A percentile compares a stretch with the other conserved stretches of the same genome.
Conservation (phyloP, 169 alveolate genomes). For the Perkinsus marinus region DNA sequence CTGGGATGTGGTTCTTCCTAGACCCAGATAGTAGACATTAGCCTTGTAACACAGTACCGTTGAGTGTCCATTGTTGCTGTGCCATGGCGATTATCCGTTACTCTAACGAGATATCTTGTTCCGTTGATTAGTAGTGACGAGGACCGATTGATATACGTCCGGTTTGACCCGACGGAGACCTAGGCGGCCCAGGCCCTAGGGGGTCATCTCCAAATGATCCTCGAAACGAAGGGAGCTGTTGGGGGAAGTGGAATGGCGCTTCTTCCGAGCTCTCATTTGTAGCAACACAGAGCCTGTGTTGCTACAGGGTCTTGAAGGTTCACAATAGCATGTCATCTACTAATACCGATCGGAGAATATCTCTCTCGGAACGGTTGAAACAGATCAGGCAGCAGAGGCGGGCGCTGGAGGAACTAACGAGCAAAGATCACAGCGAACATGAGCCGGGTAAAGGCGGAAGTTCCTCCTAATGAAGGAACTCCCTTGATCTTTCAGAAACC, state of each 20-base stretch:
- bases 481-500: not conserved
- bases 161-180: too few species aligned
- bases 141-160: too few species aligned
- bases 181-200: too few species aligned
- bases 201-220: too few species aligned
- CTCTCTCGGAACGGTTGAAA: not conserved
- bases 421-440: not conserved
- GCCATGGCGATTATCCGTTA: too few species aligned
- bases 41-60: not conserved
- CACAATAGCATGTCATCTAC: not conserved
- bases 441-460: too few species aligned
- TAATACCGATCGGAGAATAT: not conserved
- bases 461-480: too few species aligned
- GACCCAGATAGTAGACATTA: not conserved
- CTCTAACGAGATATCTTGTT: too few species aligned
- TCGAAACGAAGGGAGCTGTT: too few species aligned
- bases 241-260: too few species aligned
- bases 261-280: too few species aligned
- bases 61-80: not conserved
- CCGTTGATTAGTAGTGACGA: not conserved
- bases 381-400: not conserved
- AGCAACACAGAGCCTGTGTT: too few species aligned
- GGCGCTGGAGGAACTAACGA: not conserved
- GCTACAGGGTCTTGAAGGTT: not conserved
- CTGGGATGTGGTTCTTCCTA: not conserved